phyloP scores from a whole-genome alignment of 202 grass and related monocot species.

The Tripidium arundinaceum region DNA sequence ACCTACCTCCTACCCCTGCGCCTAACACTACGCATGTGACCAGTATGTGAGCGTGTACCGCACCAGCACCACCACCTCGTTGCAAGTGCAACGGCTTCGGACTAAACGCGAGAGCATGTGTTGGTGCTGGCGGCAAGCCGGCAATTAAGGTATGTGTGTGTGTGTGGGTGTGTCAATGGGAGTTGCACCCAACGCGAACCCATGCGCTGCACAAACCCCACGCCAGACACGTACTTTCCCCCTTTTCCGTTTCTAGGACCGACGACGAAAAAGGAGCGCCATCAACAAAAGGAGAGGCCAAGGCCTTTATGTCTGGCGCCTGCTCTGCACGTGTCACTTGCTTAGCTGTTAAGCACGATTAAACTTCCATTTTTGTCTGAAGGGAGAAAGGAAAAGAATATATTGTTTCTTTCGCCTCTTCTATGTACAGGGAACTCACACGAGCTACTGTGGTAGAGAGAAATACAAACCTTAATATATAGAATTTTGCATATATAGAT shows the following conservation, averaged over 20 bases:
- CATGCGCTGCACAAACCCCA: not conserved
- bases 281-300: not conserved
- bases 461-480: not conserved
- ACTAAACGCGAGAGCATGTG: not conserved
- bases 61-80: not conserved
- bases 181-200: conserved; percentile 35
- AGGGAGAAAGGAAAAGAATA: no score
- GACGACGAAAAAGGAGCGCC: not conserved
- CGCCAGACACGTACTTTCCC: not conserved
- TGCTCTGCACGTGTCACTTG: not conserved
- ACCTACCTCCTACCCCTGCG: conserved; percentile 9
- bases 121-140: not conserved
- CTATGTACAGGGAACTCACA: no score
- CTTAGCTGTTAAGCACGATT: not conserved
- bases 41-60: not conserved
- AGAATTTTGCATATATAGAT: not conserved
- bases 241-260: not conserved
- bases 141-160: no score
- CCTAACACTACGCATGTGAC: no score
- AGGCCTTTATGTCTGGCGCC: not conserved
- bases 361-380: not conserved
- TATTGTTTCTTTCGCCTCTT: no score
- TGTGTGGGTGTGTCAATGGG: conserved; percentile 4
- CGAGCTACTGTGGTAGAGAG: no score
- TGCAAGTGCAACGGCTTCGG: conserved; percentile 13